These are phyloP conservation scores for Avena sativa DNA, from an alignment of 176 grass and related monocot species.

Conservation along the genomic window DNA sequence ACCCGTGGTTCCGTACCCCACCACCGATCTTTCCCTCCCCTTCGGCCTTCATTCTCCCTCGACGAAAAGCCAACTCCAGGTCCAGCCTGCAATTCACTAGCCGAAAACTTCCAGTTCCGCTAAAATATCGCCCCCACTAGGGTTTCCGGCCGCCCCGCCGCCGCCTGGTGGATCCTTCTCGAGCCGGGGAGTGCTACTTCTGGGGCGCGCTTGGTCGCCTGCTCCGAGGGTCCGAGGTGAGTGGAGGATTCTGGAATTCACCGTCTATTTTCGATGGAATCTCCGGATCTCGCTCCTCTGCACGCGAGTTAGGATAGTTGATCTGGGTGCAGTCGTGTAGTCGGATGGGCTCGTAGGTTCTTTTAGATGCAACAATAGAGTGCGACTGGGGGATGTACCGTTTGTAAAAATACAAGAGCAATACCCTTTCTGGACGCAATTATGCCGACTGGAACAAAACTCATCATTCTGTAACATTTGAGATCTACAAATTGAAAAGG, in stretches of 20 bases:
- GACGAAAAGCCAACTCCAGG: not conserved
- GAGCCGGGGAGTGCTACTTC: not conserved
- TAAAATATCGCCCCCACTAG: not conserved
- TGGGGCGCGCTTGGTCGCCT: not conserved
- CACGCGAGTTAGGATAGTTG: too few relatives aligned
- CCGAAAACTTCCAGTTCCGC: not conserved
- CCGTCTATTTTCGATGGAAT: too few relatives aligned
- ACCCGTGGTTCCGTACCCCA: not conserved
- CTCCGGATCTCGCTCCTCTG: not conserved
- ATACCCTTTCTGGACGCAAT: not conserved
- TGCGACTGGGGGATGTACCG: not conserved
- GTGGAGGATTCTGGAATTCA: not conserved
- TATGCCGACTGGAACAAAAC: not conserved
- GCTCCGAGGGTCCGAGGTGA: not conserved
- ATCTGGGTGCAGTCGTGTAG: not conserved
- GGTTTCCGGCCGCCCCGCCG: not conserved
- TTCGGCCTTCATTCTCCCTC: not conserved
- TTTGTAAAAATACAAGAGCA: too few relatives aligned
- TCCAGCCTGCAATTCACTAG: not conserved
- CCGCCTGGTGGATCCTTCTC: not conserved
- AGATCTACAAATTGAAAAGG: not conserved
- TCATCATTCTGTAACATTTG: not conserved
- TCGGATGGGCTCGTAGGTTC: not conserved
- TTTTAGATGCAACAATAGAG: too few relatives aligned
- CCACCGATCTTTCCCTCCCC: not conserved